Conservation (phyloP, 2,329 filamentous ascomycete genomes). For the Colletotrichum caudatum region DNA sequence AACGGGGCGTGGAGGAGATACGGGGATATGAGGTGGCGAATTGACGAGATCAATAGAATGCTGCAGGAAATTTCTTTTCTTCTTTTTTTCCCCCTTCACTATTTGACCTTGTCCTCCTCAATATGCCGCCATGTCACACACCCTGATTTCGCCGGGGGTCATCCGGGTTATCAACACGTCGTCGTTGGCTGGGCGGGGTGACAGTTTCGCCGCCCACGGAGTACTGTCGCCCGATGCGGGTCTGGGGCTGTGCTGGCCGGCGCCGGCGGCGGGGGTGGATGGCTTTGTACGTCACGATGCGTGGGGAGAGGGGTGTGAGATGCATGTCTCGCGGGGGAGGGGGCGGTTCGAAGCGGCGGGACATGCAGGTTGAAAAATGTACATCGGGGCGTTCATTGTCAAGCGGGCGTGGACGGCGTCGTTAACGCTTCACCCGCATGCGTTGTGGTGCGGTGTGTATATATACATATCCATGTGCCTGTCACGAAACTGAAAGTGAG, state of each 20-base stretch:
- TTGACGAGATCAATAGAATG: neutral
- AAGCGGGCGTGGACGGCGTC: neutral
- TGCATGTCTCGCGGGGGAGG: neutral
- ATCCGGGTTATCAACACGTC: slow-evolving; percentile 10
- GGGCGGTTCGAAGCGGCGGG: neutral
- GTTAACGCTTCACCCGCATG: neutral
- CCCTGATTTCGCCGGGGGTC: neutral
- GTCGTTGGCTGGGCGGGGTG: slow-evolving; percentile 14
- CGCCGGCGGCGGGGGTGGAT: slow-evolving; percentile 14
- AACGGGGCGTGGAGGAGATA: too few relatives aligned
- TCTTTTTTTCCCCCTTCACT: too few relatives aligned
- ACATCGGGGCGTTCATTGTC: neutral
- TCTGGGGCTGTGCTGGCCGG: slow-evolving; percentile 20
- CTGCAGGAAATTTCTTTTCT: rapidly evolving
- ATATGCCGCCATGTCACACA: neutral
- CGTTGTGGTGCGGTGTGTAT: neutral
- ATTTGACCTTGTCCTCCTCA: too few relatives aligned
- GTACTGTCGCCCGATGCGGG: slow-evolving; percentile 33
- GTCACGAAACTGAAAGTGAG: neutral
- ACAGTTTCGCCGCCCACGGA: slow-evolving; percentile 31
- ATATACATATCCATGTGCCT: neutral
- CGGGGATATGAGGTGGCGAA: neutral
- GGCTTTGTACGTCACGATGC: slow-evolving; percentile 10
- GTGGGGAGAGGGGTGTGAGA: neutral
- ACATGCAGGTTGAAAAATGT: neutral